These are phyloP conservation scores for Ceratocystis destructans DNA, from an alignment of 2,329 filamentous ascomycete genomes.

Conservation along the genomic window DNA sequence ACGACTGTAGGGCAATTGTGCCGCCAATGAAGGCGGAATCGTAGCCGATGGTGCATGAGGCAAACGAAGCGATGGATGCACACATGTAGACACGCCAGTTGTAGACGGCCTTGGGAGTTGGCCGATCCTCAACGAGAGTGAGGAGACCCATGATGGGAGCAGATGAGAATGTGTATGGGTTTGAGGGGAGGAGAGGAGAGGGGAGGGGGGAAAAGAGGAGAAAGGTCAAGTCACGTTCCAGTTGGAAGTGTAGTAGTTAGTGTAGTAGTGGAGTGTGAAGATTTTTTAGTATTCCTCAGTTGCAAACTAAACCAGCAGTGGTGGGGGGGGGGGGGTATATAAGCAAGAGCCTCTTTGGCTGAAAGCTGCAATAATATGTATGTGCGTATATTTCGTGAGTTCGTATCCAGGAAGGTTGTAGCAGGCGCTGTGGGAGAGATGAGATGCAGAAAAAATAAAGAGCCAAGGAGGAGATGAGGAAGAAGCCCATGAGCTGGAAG, in stretches of 20 bases:
- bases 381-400: too few relatives aligned
- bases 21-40: conserved; percentile 67
- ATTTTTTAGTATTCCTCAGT: conserved; percentile 1
- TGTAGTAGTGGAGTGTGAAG: conserved; percentile 4
- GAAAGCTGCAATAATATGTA: neutral
- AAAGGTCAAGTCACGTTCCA: neutral
- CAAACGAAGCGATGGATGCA: conserved; percentile 41
- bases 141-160: conserved; percentile 32
- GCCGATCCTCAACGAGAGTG: conserved; percentile 40
- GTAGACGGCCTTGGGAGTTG: conserved; percentile 44
- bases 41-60: conserved; percentile 37
- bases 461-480: neutral
- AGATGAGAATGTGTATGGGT: neutral
- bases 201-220: neutral
- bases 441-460: too few relatives aligned
- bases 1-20: conserved; percentile 45
- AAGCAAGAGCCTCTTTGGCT: neutral
- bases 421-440: too few relatives aligned
- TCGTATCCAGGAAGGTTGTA: too few relatives aligned
- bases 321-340: neutral
- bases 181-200: neutral
- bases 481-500: neutral
- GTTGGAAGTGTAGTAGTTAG: neutral
- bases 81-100: conserved; percentile 47
- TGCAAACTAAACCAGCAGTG: neutral